These are phyloP conservation scores for Solanum chmielewskii DNA, from an alignment of 257 asterid genomes.

Conservation along the genomic window DNA sequence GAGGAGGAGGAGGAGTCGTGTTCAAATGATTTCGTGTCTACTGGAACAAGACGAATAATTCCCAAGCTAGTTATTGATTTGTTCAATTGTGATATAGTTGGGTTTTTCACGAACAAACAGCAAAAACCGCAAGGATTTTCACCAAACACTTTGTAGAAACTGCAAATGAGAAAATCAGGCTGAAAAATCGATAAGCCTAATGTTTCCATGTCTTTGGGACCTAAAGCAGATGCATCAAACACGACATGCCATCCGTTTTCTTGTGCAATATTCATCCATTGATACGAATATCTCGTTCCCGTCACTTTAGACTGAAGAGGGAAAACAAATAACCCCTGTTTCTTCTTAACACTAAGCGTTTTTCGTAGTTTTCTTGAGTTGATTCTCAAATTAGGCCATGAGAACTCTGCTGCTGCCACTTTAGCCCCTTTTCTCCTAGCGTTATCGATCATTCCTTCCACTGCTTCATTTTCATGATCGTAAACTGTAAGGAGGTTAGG, in stretches of 20 bases:
- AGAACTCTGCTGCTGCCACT: constrained; percentile 40
- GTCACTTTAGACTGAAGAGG: constrained; percentile 70
- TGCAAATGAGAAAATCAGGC: constrained; percentile 65
- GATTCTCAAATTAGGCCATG: constrained; percentile 62
- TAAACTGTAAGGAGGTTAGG: constrained; percentile 43
- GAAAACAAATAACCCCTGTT: constrained; percentile 52
- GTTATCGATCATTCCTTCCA: constrained; percentile 30
- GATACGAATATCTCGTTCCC: constrained; percentile 60
- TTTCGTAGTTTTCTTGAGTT: constrained; percentile 46
- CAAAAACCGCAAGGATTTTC: constrained; percentile 82
- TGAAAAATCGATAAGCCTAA: constrained; percentile 66
- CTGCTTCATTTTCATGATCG: constrained; percentile 57
- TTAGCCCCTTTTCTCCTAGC: constrained; percentile 34
- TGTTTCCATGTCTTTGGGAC: constrained; percentile 84
- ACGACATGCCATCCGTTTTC: constrained; percentile 78
- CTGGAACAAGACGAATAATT: constrained; percentile 42
- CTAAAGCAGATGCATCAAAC: constrained; percentile 73
- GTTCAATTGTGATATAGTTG: constrained; percentile 16
- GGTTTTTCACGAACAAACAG: constrained; percentile 58
- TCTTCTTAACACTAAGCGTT: constrained; percentile 15
- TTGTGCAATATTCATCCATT: constrained; percentile 75
- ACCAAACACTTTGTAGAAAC: constrained; percentile 70
- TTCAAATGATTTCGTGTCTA: background rate
- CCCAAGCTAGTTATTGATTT: constrained; percentile 34
- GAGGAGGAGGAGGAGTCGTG: background rate